Base-by-base conservation (phyloP, 208 protist species). In the Trypanosomatidae sp. region DNA sequence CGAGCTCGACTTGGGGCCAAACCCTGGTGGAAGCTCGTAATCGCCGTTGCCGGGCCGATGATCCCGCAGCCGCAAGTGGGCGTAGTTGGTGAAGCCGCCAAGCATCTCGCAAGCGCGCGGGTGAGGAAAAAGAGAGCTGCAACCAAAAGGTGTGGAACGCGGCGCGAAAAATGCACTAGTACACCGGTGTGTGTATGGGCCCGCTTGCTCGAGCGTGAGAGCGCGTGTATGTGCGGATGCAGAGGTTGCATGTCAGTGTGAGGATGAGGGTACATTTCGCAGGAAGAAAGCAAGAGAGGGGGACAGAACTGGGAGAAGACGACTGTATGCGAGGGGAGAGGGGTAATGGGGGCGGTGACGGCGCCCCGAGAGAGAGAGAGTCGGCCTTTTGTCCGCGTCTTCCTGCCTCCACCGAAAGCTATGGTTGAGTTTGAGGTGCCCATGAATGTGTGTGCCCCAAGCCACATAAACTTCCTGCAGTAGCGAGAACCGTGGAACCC, bases 71-170 rank as follows among this genome's bases (percentile, higher is more conserved):
- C 91, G 86, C 60, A 95, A 73, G 64, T 92, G 88, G 39, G 91
- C 91, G 79, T 84, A 95, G 66, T 87, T 83, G 50, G 81, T 89
- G 53, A 95, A 90, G n/a, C 91, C 91, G 9, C 82, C 81, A 47
- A 85, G 71, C 69, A 77, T 71, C 43, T 52, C 22, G 39, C 15
- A 30, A 46, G 43, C 28, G 17, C 6, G 19, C 43, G 4, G 62
- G 72, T 22, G 71, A 44, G 10, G 13, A 47, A 22, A 25, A 15
- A 56, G 25, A 41, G 22, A 70, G 6, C 52, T 56, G 4, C 17
- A 19, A 56, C 22, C 8, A 10, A 25, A 56, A 56, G 22, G 9
- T 62, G 58, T 1, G 17, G 15, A 25, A 49, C n/a, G 44, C 28
- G 33, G 43, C 41, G n/a, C 19, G 25, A 9, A 72, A n/a, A 41